These are phyloP conservation scores for Cymodocea nodosa DNA, from an alignment of 116 monocot species.

Conservation along the genomic window DNA sequence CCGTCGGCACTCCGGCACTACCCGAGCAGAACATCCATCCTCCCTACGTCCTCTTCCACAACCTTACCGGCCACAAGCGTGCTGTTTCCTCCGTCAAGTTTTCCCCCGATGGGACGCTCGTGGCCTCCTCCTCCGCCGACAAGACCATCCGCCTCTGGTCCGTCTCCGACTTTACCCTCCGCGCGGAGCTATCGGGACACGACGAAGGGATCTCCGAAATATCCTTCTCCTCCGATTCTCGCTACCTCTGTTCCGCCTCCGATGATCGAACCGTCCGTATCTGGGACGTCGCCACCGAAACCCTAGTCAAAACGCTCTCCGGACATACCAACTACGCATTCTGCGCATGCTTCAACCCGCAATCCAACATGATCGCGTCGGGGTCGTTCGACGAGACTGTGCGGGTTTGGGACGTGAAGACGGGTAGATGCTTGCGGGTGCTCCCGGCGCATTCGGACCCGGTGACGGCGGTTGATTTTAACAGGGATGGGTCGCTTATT, in stretches of 20 bases:
- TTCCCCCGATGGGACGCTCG: conserved; percentile 22
- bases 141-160: conserved; percentile 26
- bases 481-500: conserved; percentile 20
- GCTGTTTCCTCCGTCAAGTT: conserved; percentile 27
- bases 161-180: conserved; percentile 11
- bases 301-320: conserved; percentile 16
- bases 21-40: not conserved
- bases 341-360: conserved; percentile 24
- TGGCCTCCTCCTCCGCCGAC: conserved; percentile 26
- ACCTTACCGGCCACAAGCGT: conserved; percentile 16
- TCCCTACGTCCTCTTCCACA: conserved; percentile 13
- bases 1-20: not conserved
- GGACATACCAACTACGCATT: conserved; percentile 31
- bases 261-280: conserved; percentile 29
- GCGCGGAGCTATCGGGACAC: conserved; percentile 21
- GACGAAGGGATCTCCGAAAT: conserved; percentile 33
- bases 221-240: conserved; percentile 33
- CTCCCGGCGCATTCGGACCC: conserved; percentile 30
- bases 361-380: conserved; percentile 26
- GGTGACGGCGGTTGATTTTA: conserved; percentile 25
- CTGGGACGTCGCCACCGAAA: conserved; percentile 17
- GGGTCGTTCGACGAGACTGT: conserved; percentile 34
- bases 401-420: conserved; percentile 28
- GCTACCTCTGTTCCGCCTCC: conserved; percentile 30
- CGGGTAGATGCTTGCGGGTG: conserved; percentile 22